These are phyloP conservation scores for Suillus brevipes DNA, from an alignment of 768 basidiomycete genomes.

Conservation along the genomic window DNA sequence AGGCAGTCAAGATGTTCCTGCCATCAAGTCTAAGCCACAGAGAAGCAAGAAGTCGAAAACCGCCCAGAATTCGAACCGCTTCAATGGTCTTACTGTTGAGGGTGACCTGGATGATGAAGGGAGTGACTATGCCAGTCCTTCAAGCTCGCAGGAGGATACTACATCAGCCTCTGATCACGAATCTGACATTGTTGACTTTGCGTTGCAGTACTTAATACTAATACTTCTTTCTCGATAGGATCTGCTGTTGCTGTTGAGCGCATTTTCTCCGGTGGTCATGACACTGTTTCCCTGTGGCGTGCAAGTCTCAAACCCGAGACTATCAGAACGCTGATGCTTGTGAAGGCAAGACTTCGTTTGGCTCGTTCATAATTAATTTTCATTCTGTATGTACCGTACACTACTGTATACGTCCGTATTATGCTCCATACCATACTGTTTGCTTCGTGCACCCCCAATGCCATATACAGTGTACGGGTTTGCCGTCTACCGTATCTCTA, in stretches of 20 bases:
- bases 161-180: not conserved
- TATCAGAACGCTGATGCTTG: not conserved
- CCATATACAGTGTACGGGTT: no score
- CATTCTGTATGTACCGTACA: no score
- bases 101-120: not conserved
- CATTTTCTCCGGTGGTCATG: not conserved
- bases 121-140: not conserved
- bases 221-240: not conserved
- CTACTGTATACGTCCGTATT: no score
- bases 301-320: not conserved
- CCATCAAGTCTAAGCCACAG: not conserved
- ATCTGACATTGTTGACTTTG: not conserved
- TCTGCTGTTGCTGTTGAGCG: not conserved
- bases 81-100: not conserved
- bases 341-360: no score
- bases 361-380: no score
- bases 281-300: not conserved
- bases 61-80: not conserved
- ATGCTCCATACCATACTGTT: no score
- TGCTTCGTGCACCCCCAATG: no score
- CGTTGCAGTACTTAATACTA: no score
- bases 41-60: not conserved
- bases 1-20: not conserved
- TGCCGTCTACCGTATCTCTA: no score
- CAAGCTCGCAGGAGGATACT: not conserved